These are phyloP conservation scores for Hanseniaspora clermontiae DNA, from an alignment of 805 yeast genomes.

Conservation along the genomic window DNA sequence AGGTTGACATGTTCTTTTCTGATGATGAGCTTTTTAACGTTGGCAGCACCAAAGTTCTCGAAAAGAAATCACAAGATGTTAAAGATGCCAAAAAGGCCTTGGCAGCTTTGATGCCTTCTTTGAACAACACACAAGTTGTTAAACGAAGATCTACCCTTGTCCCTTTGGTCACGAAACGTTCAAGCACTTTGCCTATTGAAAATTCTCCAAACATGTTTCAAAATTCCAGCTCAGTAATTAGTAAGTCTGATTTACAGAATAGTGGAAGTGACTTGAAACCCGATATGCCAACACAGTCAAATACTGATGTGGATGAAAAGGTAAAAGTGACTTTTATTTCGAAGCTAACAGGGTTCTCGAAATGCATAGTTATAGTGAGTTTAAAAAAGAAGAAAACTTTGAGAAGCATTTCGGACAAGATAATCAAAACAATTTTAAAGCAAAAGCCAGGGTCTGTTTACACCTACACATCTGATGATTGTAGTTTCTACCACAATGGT, in stretches of 20 bases:
- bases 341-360: not conserved
- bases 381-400: slow-evolving; percentile 1
- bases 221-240: not conserved
- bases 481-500: not conserved
- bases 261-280: not conserved
- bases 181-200: not conserved
- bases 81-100: not conserved
- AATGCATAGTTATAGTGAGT: slow-evolving; percentile 1
- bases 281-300: not conserved
- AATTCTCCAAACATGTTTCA: not conserved
- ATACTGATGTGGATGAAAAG: not conserved
- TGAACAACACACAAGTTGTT: not conserved
- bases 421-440: not conserved
- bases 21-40: not conserved
- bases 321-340: slow-evolving; percentile 1
- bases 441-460: not conserved
- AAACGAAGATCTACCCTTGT: not conserved
- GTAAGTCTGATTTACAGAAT: not conserved
- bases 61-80: not conserved
- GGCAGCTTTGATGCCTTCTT: not conserved
- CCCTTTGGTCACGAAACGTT: not conserved
- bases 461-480: not conserved
- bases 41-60: not conserved
- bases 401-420: slow-evolving; percentile 2
- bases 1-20: not conserved